A percentile compares a stretch with the other conserved stretches of the same genome.
These are phyloP conservation scores for Starmerella geochares DNA, from an alignment of 805 yeast genomes.

Conservation along the genomic window DNA sequence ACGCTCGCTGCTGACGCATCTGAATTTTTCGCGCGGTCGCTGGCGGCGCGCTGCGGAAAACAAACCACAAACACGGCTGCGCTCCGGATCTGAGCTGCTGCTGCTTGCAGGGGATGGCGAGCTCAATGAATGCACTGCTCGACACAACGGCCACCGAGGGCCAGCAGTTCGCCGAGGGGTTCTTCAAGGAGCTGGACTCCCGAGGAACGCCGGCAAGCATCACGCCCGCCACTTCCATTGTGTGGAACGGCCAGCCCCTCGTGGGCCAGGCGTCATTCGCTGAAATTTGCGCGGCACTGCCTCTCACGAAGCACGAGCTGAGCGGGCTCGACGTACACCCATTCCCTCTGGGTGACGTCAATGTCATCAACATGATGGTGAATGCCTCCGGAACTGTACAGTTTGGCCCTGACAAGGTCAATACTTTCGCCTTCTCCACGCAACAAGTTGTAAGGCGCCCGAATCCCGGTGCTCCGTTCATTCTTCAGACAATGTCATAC, in stretches of 20 bases:
- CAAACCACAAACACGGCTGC: too few relatives aligned
- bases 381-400: constrained; percentile 31
- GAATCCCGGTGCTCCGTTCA: constrained; percentile 18
- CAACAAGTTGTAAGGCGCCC: constrained; percentile 27
- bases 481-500: constrained; percentile 29
- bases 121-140: constrained; percentile 17
- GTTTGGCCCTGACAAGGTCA: constrained; percentile 29
- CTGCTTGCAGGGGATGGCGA: constrained; percentile 1
- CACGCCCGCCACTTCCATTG: constrained; percentile 32
- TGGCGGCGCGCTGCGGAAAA: too few relatives aligned
- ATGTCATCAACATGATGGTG: constrained; percentile 27
- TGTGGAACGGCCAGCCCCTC: constrained; percentile 37
- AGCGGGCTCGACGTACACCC: constrained; percentile 34
- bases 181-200: constrained; percentile 32
- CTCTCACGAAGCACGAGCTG: constrained; percentile 32
- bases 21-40: too few relatives aligned
- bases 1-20: not conserved
- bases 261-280: constrained; percentile 33
- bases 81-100: not conserved
- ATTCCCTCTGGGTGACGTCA: constrained; percentile 26
- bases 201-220: constrained; percentile 27
- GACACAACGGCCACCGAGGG: constrained; percentile 25
- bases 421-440: constrained; percentile 31
- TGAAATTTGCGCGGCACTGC: constrained; percentile 31
- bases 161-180: constrained; percentile 25